Conservation (phyloP, 2,329 filamentous ascomycete genomes). For the Cytospora leucostoma region DNA sequence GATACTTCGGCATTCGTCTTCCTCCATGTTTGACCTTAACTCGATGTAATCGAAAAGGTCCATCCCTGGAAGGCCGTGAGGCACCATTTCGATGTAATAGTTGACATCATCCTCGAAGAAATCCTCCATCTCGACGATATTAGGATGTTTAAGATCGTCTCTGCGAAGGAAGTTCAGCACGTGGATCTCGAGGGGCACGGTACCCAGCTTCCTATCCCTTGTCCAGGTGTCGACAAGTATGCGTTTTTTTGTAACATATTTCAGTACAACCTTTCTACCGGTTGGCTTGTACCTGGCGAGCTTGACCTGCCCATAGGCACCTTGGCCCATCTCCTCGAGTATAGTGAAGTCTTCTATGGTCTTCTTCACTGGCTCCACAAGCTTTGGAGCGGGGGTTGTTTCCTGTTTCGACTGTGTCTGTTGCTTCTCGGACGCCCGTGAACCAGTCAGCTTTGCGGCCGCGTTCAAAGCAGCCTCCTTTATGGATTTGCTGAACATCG, state of each 20-base stretch:
- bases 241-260: conserved; percentile 95
- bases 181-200: conserved; percentile 94
- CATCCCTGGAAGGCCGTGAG: conserved; percentile 94
- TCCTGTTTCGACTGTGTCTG: conserved; percentile 30
- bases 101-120: conserved; percentile 83
- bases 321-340: conserved; percentile 97
- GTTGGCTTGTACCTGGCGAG: conserved; percentile 82
- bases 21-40: conserved; percentile 92
- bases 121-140: conserved; percentile 72
- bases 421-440: conserved; percentile 29
- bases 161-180: conserved; percentile 89
- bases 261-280: conserved; percentile 85
- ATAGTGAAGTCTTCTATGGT: conserved; percentile 88
- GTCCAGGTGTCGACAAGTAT: conserved; percentile 99
- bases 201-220: conserved; percentile 86
- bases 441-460: conserved; percentile 53
- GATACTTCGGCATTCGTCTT: conserved; percentile 89
- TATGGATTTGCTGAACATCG: conserved; percentile 56
- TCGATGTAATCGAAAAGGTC: conserved; percentile 99
- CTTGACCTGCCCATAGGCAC: conserved; percentile 97
- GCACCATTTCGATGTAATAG: conserved; percentile 98
- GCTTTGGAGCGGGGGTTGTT: conserved; percentile 30
- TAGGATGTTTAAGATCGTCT: conserved; percentile 66
- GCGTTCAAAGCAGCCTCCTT: conserved; percentile 59
- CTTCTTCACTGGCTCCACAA: conserved; percentile 62